phyloP scores from a whole-genome alignment of 1,139 yeast genomes.

The Suhomyces terraborum region DNA sequence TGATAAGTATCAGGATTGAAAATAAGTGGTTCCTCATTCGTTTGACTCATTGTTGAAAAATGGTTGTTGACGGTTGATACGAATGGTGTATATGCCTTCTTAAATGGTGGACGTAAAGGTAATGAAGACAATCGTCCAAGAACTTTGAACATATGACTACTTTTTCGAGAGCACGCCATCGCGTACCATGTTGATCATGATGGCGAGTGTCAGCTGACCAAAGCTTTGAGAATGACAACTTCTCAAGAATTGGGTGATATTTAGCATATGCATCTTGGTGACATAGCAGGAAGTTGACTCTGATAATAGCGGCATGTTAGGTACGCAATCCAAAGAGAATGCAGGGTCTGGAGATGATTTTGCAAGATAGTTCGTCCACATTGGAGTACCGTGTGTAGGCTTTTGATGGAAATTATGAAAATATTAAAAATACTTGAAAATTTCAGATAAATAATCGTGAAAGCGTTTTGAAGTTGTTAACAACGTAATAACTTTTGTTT shows the following conservation, averaged over 20 bases:
- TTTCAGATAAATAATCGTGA: too few species aligned
- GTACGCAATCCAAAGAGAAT: too few species aligned
- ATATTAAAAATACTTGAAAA: too few species aligned
- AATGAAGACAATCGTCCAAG: background rate
- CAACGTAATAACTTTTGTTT: too few species aligned
- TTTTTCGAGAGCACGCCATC: constrained; percentile 5
- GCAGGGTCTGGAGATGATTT: too few species aligned
- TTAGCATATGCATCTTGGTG: background rate
- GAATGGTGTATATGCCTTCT: background rate
- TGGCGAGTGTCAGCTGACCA: background rate
- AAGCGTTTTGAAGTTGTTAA: too few species aligned
- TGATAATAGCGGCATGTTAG: too few species aligned
- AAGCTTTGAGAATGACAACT: background rate
- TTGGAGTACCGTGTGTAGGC: too few species aligned
- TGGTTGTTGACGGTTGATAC: background rate
- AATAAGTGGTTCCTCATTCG: constrained; percentile 20
- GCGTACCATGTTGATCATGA: background rate
- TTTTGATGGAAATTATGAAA: too few species aligned
- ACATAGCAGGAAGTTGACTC: too few species aligned
- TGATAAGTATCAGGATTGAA: constrained; percentile 91
- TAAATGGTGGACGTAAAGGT: background rate
- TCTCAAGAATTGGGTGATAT: background rate
- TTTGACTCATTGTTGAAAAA: constrained; percentile 5
- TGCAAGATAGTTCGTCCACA: too few species aligned
- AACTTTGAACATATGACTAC: constrained; percentile 7